These are phyloP conservation scores for Colletotrichum neosansevieriae DNA, from an alignment of 2,329 filamentous ascomycete species.

Conservation along the genomic window DNA sequence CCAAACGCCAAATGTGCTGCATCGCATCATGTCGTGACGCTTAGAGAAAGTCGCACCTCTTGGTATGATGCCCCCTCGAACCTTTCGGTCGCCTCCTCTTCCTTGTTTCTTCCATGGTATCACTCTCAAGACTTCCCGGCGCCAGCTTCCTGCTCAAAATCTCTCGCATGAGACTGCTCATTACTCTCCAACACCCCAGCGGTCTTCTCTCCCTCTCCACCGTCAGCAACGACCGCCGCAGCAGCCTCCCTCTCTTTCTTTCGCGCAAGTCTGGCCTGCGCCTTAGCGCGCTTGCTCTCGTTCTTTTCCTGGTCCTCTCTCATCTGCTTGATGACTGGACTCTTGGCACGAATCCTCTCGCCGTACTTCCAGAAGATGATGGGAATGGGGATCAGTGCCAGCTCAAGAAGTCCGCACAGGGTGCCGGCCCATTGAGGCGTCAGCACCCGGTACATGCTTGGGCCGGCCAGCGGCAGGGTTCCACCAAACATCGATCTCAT, in stretches of 20 bases:
- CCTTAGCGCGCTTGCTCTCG: constrained; percentile 48
- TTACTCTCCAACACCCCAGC: constrained; percentile 13
- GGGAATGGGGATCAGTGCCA: constrained; percentile 81
- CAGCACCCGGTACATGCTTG: constrained; percentile 76
- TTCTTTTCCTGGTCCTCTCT: constrained; percentile 58
- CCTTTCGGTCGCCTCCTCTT: background rate
- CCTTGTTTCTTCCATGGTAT: too few relatives aligned
- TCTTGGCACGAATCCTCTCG: constrained; percentile 63
- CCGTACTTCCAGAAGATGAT: constrained; percentile 80
- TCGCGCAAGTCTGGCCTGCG: constrained; percentile 45
- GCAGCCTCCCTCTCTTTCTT: constrained; percentile 40
- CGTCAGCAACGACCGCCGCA: background rate
- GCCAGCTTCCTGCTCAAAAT: constrained; percentile 17
- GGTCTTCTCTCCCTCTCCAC: constrained; percentile 16
- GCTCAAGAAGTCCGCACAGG: constrained; percentile 78
- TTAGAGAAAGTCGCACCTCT: background rate
- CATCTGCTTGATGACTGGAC: constrained; percentile 59
- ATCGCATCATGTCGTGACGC: background rate
- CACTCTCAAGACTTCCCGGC: constrained; percentile 1
- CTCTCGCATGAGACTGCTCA: constrained; percentile 10
- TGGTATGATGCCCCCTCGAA: background rate
- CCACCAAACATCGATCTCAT: constrained; percentile 80
- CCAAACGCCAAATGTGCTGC: constrained; percentile 11
- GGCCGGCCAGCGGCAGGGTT: constrained; percentile 80
- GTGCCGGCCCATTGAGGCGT: constrained; percentile 85